phyloP scores from a whole-genome alignment of 148 eudicot species.

The Limonium bicolor region DNA sequence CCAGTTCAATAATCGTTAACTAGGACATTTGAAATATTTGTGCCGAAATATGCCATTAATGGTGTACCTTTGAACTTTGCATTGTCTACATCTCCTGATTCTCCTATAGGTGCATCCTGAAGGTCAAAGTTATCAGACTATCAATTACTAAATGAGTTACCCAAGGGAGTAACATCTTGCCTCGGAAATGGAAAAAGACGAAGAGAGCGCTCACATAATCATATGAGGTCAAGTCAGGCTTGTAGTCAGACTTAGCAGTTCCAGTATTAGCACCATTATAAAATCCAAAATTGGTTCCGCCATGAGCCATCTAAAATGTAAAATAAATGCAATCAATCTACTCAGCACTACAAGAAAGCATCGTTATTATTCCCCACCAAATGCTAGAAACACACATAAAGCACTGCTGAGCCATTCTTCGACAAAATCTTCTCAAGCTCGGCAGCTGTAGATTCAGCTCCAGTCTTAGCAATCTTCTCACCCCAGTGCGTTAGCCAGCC shows the following conservation, averaged over 20 bases:
- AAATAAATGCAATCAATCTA: no score
- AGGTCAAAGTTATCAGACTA: slow-evolving; percentile 8
- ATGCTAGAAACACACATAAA: slow-evolving; percentile 48
- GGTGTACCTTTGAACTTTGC: slow-evolving; percentile 61
- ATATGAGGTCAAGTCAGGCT: slow-evolving; percentile 95
- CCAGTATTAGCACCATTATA: slow-evolving; percentile 91
- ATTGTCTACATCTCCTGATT: slow-evolving; percentile 92
- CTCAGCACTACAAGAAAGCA: no score
- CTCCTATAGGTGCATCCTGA: slow-evolving; percentile 92
- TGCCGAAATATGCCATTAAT: slow-evolving; percentile 2
- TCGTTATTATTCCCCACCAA: neutral
- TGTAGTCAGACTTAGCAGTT: slow-evolving; percentile 54
- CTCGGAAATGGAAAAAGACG: no score
- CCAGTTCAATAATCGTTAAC: no score
- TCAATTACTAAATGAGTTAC: no score
- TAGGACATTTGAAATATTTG: neutral
- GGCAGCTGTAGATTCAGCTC: slow-evolving; percentile 57
- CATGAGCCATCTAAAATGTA: slow-evolving; percentile 79
- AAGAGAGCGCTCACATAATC: slow-evolving; percentile 60
- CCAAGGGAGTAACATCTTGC: no score
- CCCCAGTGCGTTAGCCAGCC: slow-evolving; percentile 99
- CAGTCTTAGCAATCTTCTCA: slow-evolving; percentile 60
- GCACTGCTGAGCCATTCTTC: slow-evolving; percentile 81
- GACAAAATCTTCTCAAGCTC: slow-evolving; percentile 63
- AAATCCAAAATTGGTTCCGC: slow-evolving; percentile 95